Base-by-base conservation (phyloP, 2,329 filamentous ascomycete species). In the Alternaria dauci region DNA sequence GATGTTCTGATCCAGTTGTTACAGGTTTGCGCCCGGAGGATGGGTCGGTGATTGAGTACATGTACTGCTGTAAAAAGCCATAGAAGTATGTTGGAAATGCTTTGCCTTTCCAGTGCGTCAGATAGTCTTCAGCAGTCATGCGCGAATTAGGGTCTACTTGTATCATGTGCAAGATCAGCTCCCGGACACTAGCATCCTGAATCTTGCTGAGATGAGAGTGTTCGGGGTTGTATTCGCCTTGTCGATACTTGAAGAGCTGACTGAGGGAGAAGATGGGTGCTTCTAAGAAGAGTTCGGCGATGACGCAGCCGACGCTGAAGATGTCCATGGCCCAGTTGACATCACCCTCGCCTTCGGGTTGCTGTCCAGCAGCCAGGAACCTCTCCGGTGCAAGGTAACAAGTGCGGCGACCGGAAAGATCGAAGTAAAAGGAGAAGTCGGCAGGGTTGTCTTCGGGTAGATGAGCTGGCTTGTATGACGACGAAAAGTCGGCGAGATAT, bases 81-180 rank as follows among this genome's bases (percentile, higher is more conserved):
- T 97, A 98, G 73, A 99, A 99, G 79, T 99, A 99, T 59, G 92
- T 88, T 0, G 95, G 96, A 65, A 99, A 99, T 4, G 94, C 92
- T 74, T 94, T 97, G 47, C 87, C 88, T 71, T 93, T 92, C 88
- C 92, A 98, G 71, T 97, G 94, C 23, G 93, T 90, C 9, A 99
- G 83, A 68, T 97, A 98, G 72, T 98, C 92, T 59, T 97, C 93
- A 2, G 95, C 94, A 18, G 93, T 93, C 77, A 96, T 96, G 67
- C 95, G 88, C 69, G 92, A 92, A 78, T 96, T 90, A 0, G 96
- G 94, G 67, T 98, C 92, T 8, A 97, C 83, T 75, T 96, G 92
- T 63, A 99, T 96, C 95, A 99, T 99, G 78, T 96, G 94, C 20
- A 90, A 86, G 66, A 99, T 91, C 84, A 99, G 88, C 50, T 96